A percentile compares a stretch with the other conserved stretches of the same genome.
Evolutionary conservation across 257 asterid genomes (phyloP).

Genomic region (Verbena officinalis): DNA sequence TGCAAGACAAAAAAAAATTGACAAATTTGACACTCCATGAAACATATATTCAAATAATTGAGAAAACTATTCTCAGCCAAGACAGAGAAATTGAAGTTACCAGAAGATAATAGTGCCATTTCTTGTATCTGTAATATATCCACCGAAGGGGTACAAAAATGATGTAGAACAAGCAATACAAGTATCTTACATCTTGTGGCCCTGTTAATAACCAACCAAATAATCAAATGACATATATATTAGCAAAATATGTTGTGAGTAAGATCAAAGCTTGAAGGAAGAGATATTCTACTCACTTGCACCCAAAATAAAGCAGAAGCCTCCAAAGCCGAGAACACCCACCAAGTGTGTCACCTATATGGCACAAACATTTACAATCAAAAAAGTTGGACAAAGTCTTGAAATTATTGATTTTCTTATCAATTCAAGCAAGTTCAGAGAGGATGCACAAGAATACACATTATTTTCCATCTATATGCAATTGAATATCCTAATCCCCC

Average conservation of each 20-base stretch:
- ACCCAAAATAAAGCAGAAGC: slow-evolving; percentile 92
- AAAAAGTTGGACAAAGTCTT: too few species aligned
- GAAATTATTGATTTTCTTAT: too few species aligned
- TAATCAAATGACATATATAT: slow-evolving; percentile 21
- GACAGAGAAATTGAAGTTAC: slow-evolving; percentile 47
- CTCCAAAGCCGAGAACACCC: slow-evolving; percentile 97
- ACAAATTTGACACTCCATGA: neutral
- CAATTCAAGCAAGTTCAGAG: slow-evolving; percentile 1
- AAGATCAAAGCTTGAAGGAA: neutral
- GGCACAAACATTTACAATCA: slow-evolving; percentile 27
- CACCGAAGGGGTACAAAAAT: slow-evolving; percentile 91
- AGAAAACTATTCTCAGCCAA: too few species aligned
- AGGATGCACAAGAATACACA: too few species aligned
- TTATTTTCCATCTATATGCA: too few species aligned
- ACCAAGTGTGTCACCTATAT: slow-evolving; percentile 84
- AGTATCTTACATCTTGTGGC: slow-evolving; percentile 90
- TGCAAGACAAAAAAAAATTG: slow-evolving; percentile 43
- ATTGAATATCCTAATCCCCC: neutral
- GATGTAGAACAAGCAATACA: slow-evolving; percentile 80
- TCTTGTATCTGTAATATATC: slow-evolving; percentile 93
- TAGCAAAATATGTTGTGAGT: neutral
- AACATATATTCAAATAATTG: too few species aligned
- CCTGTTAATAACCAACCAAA: slow-evolving; percentile 52
- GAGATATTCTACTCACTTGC: slow-evolving; percentile 66
- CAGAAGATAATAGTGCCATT: slow-evolving; percentile 98